Base-by-base conservation (phyloP, 495 filamentous ascomycete species). In the Talaromyces liani region DNA sequence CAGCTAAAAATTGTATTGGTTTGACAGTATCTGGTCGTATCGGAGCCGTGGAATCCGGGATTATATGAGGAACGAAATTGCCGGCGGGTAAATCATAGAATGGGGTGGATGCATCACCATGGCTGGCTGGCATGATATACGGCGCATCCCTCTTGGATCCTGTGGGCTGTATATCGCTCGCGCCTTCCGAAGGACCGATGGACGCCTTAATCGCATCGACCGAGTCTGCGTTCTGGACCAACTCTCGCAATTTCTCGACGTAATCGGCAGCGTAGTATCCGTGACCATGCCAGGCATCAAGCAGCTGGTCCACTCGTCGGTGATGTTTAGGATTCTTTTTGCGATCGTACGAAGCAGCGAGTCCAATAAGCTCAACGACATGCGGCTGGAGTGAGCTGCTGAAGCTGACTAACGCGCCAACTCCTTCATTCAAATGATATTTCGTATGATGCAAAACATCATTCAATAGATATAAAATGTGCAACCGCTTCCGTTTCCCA, bases 81-180 rank as follows among this genome's bases (percentile, higher is more conserved):
- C 86, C 92, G 18, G 91, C 91, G 0, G 92, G 92, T 1, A 96
- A 80, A 63, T 96, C 92, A 73, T 92, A 93, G 78, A 85, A 96
- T 0, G 89, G 88, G 1, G 82, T 85, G 0, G 85, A 82, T 2
- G 79, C 73, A 70, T 96, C 92, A 14, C 92, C 92, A 71, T 97
- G 92, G 53, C 80, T 84, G 1, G 86, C 73, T 56, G 91, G 91
- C 83, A 94, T 85, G 20, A 88, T 72, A 67, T 82, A 93, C 0
- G 90, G 88, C 3, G 74, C 77, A 62, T 83, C 79, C 66, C 78
- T 87, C 54, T 73, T 80, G 60, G 72, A 71, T 2, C 67, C 65
- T 58, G 70, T 75, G 29, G 69, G 70, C 41, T 63, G 58, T 16
- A 62, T 24, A 27, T 72, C 66, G 25, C 61, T 33, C 18, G 65